Conservation (phyloP, 768 basidiomycete genomes). For the Tulasnella sp. region DNA sequence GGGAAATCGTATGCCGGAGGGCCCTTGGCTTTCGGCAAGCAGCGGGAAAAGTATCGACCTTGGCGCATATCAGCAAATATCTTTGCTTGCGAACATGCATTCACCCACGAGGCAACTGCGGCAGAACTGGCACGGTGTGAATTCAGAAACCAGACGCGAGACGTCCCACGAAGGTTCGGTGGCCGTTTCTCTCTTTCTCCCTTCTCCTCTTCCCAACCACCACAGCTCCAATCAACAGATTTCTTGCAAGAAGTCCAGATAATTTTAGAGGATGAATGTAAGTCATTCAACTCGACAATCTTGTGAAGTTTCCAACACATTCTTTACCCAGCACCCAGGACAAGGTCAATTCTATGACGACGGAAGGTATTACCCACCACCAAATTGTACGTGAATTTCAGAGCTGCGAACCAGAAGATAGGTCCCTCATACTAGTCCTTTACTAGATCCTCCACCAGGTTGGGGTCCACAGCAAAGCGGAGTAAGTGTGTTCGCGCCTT, state of each 20-base stretch:
- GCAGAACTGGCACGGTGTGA: background rate
- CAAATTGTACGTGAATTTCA: background rate
- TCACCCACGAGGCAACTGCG: constrained; percentile 1
- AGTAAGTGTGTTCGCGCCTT: background rate
- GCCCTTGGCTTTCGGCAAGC: background rate
- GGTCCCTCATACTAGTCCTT: background rate
- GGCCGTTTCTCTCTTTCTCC: background rate
- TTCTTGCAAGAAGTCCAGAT: background rate
- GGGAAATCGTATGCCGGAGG: background rate
- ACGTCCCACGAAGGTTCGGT: background rate
- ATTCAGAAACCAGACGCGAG: background rate
- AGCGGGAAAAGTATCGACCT: background rate
- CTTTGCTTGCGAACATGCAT: background rate
- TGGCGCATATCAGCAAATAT: background rate
- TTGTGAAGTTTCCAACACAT: background rate
- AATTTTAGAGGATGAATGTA: background rate
- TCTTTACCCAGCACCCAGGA: background rate
- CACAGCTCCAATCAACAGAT: background rate
- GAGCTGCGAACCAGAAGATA: background rate
- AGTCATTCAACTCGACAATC: background rate
- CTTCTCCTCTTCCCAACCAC: background rate
- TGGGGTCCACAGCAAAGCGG: background rate
- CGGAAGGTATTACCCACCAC: constrained; percentile 11
- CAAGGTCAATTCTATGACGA: constrained; percentile 17
- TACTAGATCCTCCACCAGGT: background rate